Conservation (phyloP, 345 rosid species). For the Euphorbia lathyris region DNA sequence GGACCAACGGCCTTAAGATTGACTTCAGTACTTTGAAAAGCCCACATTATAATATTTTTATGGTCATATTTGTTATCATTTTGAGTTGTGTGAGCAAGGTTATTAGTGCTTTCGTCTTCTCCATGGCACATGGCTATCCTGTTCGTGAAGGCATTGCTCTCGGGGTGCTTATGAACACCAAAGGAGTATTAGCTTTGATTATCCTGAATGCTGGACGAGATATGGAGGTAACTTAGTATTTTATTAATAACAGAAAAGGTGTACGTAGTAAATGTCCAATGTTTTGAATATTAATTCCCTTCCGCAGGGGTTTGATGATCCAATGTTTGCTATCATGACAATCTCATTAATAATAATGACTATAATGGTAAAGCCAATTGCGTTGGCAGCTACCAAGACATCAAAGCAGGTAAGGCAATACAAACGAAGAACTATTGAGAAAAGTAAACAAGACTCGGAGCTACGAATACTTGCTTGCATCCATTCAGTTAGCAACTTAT, state of each 20-base stretch:
- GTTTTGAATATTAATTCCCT: too few species aligned
- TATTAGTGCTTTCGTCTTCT: constrained; percentile 27
- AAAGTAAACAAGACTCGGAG: constrained; percentile 30
- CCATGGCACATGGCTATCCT: constrained; percentile 19
- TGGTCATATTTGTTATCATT: constrained; percentile 1
- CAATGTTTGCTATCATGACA: constrained; percentile 8
- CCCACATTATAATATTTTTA: not conserved
- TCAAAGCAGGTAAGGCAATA: constrained; percentile 23
- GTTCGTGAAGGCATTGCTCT: constrained; percentile 37
- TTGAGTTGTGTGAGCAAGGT: constrained; percentile 32
- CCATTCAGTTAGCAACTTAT: constrained; percentile 4
- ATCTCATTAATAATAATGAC: constrained; percentile 11
- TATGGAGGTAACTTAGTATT: constrained; percentile 6
- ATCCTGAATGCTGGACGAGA: constrained; percentile 18
- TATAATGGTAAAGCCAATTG: constrained; percentile 31
- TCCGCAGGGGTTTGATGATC: constrained; percentile 17
- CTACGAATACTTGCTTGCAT: constrained; percentile 19
- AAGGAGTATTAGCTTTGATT: constrained; percentile 38
- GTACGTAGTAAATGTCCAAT: too few species aligned
- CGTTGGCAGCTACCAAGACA: constrained; percentile 25
- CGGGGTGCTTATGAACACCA: constrained; percentile 53
- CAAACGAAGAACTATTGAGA: constrained; percentile 40
- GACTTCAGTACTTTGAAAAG: not conserved
- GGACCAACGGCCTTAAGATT: constrained; percentile 9
- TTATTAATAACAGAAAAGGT: too few species aligned